Percentiles rank a stretch among this genome's conserved stretches.
These are phyloP conservation scores for Serendipita sp. DNA, from an alignment of 768 basidiomycete species.

Conservation along the genomic window DNA sequence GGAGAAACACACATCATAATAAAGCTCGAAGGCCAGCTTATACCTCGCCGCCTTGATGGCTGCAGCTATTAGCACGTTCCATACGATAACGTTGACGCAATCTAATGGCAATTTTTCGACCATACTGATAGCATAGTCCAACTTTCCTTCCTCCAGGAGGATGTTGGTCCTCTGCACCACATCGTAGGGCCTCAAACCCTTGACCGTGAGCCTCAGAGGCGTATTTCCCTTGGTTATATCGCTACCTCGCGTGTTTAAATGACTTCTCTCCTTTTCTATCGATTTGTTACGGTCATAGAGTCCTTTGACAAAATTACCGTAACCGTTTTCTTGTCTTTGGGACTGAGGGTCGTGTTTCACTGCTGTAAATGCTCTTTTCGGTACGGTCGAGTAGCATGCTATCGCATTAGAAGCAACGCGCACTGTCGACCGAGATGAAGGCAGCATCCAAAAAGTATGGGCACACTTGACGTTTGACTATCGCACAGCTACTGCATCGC, in stretches of 20 bases:
- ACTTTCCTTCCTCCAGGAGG: slow-evolving; percentile 35
- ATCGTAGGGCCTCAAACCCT: slow-evolving; percentile 11
- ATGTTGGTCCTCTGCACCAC: slow-evolving; percentile 14
- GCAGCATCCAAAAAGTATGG: background rate
- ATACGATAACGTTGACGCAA: slow-evolving; percentile 57
- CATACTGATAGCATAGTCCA: slow-evolving; percentile 47
- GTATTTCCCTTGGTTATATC: background rate
- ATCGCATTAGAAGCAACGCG: background rate
- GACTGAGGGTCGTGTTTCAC: background rate
- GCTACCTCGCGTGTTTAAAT: background rate
- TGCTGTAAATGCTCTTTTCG: background rate
- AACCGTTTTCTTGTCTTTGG: background rate
- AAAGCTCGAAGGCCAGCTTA: slow-evolving; percentile 48
- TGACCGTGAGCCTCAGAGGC: background rate
- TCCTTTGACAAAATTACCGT: background rate
- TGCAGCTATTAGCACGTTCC: slow-evolving; percentile 66
- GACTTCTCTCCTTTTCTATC: background rate
- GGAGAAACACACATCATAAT: slow-evolving; percentile 38
- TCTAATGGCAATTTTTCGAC: slow-evolving; percentile 56
- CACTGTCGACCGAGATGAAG: background rate
- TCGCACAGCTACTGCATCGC: too few relatives aligned
- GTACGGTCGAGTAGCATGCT: background rate
- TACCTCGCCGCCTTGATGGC: slow-evolving; percentile 40
- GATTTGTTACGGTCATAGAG: background rate
- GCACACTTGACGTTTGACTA: too few relatives aligned